Conservation (phyloP, 2,329 filamentous ascomycete species). For the Colletotrichum acutatum region DNA sequence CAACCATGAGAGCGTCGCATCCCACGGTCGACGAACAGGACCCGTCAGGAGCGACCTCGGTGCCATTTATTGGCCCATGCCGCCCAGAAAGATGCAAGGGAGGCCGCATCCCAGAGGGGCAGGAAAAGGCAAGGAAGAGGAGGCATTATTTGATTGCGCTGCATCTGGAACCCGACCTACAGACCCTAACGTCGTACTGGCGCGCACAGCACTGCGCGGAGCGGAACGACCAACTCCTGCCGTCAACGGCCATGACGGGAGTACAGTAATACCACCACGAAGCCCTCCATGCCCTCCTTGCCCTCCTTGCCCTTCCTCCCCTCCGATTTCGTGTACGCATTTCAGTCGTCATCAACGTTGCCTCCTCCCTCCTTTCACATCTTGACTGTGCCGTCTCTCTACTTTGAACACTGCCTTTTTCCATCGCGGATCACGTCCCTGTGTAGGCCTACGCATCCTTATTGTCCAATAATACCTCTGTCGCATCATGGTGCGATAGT, state of each 20-base stretch:
- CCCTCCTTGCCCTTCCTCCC: slow-evolving; percentile 16
- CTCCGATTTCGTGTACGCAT: slow-evolving; percentile 26
- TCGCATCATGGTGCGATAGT: slow-evolving; percentile 24
- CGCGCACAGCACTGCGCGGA: neutral
- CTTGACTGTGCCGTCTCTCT: neutral
- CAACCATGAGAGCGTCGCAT: slow-evolving; percentile 22
- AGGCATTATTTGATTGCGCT: slow-evolving; percentile 22
- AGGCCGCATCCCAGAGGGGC: slow-evolving; percentile 26
- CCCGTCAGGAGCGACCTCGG: slow-evolving; percentile 21
- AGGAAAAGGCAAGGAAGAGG: slow-evolving; percentile 27
- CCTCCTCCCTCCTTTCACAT: neutral
- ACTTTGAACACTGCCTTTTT: neutral
- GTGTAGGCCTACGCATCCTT: neutral
- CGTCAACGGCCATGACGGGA: neutral
- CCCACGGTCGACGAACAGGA: slow-evolving; percentile 17
- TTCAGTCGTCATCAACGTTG: slow-evolving; percentile 31
- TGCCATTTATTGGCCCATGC: slow-evolving; percentile 27
- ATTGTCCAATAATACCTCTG: neutral
- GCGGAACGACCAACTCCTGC: neutral
- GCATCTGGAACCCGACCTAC: slow-evolving; percentile 1
- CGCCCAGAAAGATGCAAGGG: slow-evolving; percentile 28
- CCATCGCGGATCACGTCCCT: neutral
- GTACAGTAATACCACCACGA: neutral
- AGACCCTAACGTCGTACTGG: slow-evolving; percentile 15
- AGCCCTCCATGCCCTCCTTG: slow-evolving; percentile 9